Conservation (phyloP, 345 rosid species). For the Eutrema yunnanense region DNA sequence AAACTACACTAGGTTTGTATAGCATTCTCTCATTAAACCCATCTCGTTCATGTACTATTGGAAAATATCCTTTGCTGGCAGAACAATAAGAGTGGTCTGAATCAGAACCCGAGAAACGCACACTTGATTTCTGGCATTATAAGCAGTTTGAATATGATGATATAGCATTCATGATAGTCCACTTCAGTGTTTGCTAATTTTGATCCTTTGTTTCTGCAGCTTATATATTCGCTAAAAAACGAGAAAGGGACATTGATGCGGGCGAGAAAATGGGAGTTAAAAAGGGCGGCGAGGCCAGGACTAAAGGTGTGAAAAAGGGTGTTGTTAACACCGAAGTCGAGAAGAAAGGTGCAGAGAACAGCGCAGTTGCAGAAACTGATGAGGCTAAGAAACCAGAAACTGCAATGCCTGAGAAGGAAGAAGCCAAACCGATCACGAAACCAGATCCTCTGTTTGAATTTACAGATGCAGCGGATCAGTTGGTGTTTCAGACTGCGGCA, state of each 20-base stretch:
- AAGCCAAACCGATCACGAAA: conserved; percentile 10
- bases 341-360: conserved; percentile 27
- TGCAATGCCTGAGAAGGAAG: conserved; percentile 16
- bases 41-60: neutral
- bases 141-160: neutral
- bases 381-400: conserved; percentile 20
- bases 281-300: conserved; percentile 6
- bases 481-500: conserved; percentile 9
- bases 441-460: conserved; percentile 19
- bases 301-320: conserved; percentile 26
- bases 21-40: neutral
- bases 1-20: neutral
- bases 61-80: neutral
- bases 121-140: neutral
- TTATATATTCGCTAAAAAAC: conserved; percentile 52
- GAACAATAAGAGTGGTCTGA: neutral
- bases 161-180: neutral
- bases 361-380: neutral
- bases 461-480: conserved; percentile 19
- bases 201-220: conserved; percentile 36
- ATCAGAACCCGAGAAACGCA: neutral
- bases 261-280: conserved; percentile 9
- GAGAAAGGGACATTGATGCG: conserved; percentile 33
- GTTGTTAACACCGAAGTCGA: conserved; percentile 21
- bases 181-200: conserved; percentile 12